Conservation (phyloP, 805 yeast genomes). For the Saccharomycopsis fermentans region DNA sequence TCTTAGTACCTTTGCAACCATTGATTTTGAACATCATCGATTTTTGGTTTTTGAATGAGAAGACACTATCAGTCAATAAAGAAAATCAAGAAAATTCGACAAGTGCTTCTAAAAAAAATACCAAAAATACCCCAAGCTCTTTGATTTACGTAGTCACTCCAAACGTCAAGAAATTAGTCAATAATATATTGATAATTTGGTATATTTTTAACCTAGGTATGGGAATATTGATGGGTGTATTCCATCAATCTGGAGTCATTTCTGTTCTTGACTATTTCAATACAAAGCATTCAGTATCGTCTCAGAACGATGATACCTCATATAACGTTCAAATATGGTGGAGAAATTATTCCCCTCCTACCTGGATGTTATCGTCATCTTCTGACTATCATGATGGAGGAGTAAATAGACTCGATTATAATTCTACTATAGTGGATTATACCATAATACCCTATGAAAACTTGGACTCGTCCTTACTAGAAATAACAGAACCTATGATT, state of each 20-base stretch:
- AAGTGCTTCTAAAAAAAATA: not conserved
- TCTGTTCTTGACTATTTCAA: conserved; percentile 41
- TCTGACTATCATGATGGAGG: not conserved
- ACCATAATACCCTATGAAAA: conserved; percentile 16
- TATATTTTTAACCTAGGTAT: conserved; percentile 50
- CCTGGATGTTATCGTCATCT: conserved; percentile 49
- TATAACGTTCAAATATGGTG: conserved; percentile 57
- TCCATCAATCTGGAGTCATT: conserved; percentile 87
- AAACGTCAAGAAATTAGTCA: conserved; percentile 10
- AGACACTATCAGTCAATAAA: not conserved
- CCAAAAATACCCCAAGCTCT: conserved; percentile 2
- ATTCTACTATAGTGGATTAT: conserved; percentile 15
- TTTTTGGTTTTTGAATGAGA: conserved; percentile 18
- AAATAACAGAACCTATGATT: conserved; percentile 4
- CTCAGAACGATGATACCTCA: not conserved
- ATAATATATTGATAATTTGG: conserved; percentile 35
- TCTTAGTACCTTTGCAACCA: conserved; percentile 71
- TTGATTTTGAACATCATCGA: conserved; percentile 29
- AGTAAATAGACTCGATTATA: conserved; percentile 17
- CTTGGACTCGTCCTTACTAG: conserved; percentile 19
- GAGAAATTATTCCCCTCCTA: conserved; percentile 91
- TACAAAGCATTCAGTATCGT: conserved; percentile 20
- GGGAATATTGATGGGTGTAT: conserved; percentile 61
- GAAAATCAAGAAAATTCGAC: not conserved
- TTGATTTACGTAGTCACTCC: conserved; percentile 14